These are phyloP conservation scores for Aureobasidium sp. DNA, from an alignment of 2,329 filamentous ascomycete species.

Conservation along the genomic window DNA sequence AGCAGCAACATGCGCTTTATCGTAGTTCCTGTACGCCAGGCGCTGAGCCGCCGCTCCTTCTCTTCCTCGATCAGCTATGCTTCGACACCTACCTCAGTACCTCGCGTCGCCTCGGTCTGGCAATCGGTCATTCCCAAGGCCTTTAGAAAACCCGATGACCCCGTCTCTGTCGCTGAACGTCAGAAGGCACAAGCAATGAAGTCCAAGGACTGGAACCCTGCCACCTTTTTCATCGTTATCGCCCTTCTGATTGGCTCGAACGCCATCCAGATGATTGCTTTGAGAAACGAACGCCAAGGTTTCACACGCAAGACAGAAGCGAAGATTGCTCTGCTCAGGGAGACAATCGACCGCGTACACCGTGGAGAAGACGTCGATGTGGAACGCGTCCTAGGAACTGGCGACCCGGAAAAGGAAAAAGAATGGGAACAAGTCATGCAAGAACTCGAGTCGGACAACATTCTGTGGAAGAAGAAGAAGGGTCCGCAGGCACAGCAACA, in stretches of 20 bases:
- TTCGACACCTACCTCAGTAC: constrained; percentile 18
- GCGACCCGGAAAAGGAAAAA: constrained; percentile 64
- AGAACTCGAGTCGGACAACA: constrained; percentile 15
- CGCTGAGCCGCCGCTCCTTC: background rate
- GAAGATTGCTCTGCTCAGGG: constrained; percentile 67
- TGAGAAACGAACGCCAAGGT: constrained; percentile 67
- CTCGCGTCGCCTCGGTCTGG: constrained; percentile 32
- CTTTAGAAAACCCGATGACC: constrained; percentile 23
- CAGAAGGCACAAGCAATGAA: constrained; percentile 17
- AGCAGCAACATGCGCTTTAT: background rate
- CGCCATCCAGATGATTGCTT: constrained; percentile 81
- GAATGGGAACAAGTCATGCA: constrained; percentile 68
- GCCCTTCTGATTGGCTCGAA: constrained; percentile 85
- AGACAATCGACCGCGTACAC: constrained; percentile 65
- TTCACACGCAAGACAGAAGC: constrained; percentile 72
- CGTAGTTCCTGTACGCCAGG: background rate
- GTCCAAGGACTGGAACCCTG: constrained; percentile 45
- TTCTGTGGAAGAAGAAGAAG: constrained; percentile 13
- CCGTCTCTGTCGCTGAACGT: constrained; percentile 20
- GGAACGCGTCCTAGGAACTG: constrained; percentile 71
- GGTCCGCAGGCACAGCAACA: background rate
- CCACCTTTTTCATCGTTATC: constrained; percentile 58
- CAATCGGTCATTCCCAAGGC: constrained; percentile 30
- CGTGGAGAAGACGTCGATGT: constrained; percentile 77
- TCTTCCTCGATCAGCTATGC: background rate